Evolutionary conservation across 306 rosid genomes (phyloP).

Genomic region (Canavalia gladiata): DNA sequence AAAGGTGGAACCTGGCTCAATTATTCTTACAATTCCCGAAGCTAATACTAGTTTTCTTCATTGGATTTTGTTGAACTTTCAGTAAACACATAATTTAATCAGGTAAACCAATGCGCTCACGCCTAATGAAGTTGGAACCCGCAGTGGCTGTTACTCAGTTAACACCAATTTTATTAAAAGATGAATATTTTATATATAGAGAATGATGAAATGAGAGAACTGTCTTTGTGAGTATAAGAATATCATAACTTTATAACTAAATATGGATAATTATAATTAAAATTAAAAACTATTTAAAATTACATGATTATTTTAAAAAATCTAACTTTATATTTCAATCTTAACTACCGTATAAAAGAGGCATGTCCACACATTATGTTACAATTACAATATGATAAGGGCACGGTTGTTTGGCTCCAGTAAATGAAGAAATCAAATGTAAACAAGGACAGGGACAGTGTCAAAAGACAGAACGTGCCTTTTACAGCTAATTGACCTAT

Average conservation of each 20-base stretch:
- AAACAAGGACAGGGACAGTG: neutral
- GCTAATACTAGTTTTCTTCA: no score
- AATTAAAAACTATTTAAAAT: no score
- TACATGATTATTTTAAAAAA: no score
- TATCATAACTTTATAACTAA: no score
- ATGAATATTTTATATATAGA: no score
- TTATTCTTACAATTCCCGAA: neutral
- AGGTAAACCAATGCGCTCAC: neutral
- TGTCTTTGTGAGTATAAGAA: no score
- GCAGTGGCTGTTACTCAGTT: neutral
- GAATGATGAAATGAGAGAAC: no score
- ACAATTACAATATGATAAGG: neutral
- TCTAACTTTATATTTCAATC: no score
- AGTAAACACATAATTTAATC: neutral
- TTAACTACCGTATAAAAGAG: neutral
- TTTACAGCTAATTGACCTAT: slow-evolving; percentile 40
- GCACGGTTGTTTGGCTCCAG: neutral
- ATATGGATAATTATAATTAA: no score
- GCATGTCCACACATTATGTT: neutral
- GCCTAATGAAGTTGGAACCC: neutral
- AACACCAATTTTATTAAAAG: neutral
- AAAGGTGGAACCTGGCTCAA: neutral
- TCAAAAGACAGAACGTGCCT: slow-evolving; percentile 5
- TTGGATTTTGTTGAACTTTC: no score
- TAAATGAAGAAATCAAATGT: neutral